Conservation (phyloP, 352 stramenopile genomes). For the Globisporangium apiculatum region DNA sequence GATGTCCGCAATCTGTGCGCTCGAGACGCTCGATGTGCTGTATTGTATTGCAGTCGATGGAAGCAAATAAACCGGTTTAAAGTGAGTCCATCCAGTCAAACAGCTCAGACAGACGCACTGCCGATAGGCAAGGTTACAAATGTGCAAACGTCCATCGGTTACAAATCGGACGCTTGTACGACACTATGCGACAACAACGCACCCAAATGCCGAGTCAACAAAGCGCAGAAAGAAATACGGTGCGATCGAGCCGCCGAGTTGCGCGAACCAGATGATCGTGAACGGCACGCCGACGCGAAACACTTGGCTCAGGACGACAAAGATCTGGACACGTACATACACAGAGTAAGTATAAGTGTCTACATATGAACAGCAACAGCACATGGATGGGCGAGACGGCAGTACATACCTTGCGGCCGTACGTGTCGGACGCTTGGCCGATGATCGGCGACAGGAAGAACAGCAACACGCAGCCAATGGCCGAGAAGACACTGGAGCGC, state of each 20-base stretch:
- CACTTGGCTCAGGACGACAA: conserved; percentile 62
- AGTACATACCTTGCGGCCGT: conserved; percentile 60
- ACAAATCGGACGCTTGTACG: too few relatives aligned
- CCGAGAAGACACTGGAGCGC: conserved; percentile 46
- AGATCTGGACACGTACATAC: conserved; percentile 24
- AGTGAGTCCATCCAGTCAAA: not conserved
- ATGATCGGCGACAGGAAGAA: conserved; percentile 68
- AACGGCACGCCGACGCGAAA: conserved; percentile 55
- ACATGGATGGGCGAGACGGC: not conserved
- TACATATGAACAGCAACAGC: too few relatives aligned
- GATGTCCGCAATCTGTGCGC: conserved; percentile 53
- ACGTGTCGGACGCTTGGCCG: conserved; percentile 63
- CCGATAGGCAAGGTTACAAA: too few relatives aligned
- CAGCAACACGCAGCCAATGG: conserved; percentile 44
- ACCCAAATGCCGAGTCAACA: conserved; percentile 52
- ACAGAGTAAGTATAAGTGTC: not conserved
- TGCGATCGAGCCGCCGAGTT: conserved; percentile 41
- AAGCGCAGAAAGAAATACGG: conserved; percentile 58
- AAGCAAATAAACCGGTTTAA: too few relatives aligned
- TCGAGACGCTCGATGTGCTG: conserved; percentile 50
- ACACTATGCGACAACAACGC: not conserved
- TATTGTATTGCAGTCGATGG: too few relatives aligned
- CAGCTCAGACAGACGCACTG: too few relatives aligned
- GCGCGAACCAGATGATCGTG: conserved; percentile 61
- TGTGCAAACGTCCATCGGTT: too few relatives aligned